Conservation (phyloP, 176 grass and related monocot species). For the Elaeis guineensis region DNA sequence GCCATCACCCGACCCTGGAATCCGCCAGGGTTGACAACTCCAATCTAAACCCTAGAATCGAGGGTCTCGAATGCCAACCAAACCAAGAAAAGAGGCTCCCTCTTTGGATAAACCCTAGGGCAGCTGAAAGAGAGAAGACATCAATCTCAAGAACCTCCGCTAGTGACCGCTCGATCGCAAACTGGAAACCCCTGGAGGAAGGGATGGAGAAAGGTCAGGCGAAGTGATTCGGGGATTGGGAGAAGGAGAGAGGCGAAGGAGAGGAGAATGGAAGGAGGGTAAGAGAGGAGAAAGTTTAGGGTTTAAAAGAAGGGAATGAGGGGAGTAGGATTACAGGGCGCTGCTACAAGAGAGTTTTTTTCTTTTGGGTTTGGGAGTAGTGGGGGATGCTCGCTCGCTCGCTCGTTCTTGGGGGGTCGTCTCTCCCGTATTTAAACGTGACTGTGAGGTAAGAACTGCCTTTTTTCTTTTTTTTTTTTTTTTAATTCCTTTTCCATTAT, state of each 20-base stretch:
- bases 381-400: too few relatives aligned
- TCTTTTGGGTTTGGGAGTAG: too few relatives aligned
- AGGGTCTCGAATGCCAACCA: not conserved
- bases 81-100: not conserved
- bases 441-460: too few relatives aligned
- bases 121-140: too few relatives aligned
- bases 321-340: not conserved
- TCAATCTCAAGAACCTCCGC: too few relatives aligned
- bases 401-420: too few relatives aligned
- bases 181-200: constrained; percentile 1
- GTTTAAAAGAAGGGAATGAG: constrained; percentile 27
- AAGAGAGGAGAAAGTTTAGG: constrained; percentile 29
- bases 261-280: not conserved
- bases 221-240: not conserved
- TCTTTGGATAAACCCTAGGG: not conserved
- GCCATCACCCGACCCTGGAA: constrained; percentile 48
- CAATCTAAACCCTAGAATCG: constrained; percentile 21
- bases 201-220: not conserved
- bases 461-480: too few relatives aligned
- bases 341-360: too few relatives aligned
- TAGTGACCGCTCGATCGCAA: not conserved
- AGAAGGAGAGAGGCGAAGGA: not conserved
- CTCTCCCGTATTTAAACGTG: too few relatives aligned
- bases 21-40: constrained; percentile 59
- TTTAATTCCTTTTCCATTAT: too few relatives aligned